Conservation (phyloP, 2,329 filamentous ascomycete species). For the Ophiocordyceps australis region DNA sequence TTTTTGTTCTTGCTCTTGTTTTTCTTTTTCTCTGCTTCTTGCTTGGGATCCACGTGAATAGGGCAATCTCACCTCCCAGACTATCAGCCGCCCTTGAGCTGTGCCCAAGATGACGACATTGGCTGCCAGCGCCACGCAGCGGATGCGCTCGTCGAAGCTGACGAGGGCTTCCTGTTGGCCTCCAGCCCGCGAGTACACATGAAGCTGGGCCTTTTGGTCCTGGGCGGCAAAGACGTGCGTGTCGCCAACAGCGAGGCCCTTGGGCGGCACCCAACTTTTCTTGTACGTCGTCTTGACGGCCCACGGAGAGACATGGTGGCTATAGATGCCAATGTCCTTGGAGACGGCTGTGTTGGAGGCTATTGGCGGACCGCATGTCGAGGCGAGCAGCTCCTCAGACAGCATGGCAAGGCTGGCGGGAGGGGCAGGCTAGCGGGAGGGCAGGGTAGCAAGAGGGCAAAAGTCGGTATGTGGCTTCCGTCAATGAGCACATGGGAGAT, state of each 20-base stretch:
- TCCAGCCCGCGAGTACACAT: slow-evolving; percentile 74
- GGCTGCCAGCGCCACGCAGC: slow-evolving; percentile 53
- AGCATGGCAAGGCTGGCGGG: slow-evolving; percentile 30
- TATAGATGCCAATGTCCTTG: slow-evolving; percentile 75
- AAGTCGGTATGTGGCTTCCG: too few relatives aligned
- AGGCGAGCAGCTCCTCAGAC: slow-evolving; percentile 40
- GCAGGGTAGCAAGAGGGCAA: too few relatives aligned
- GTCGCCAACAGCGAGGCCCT: slow-evolving; percentile 62
- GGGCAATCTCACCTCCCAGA: slow-evolving; percentile 83
- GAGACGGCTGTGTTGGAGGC: slow-evolving; percentile 43
- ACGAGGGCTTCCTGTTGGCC: slow-evolving; percentile 80
- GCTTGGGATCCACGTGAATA: too few relatives aligned
- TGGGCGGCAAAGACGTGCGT: slow-evolving; percentile 87
- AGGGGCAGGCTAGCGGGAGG: too few relatives aligned
- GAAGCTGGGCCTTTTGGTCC: slow-evolving; percentile 75
- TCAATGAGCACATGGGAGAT: too few relatives aligned
- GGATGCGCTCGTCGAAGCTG: slow-evolving; percentile 74
- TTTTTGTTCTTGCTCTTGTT: not conserved
- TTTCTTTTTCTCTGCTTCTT: too few relatives aligned
- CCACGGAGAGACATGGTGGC: slow-evolving; percentile 65
- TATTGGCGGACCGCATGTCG: slow-evolving; percentile 37
- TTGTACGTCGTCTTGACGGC: slow-evolving; percentile 69
- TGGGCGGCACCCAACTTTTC: slow-evolving; percentile 68
- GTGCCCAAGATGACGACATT: slow-evolving; percentile 68
- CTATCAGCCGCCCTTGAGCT: slow-evolving; percentile 64